Evolutionary conservation across 148 eudicot species (phyloP).

Genomic region (Chenopodium suecicum): DNA sequence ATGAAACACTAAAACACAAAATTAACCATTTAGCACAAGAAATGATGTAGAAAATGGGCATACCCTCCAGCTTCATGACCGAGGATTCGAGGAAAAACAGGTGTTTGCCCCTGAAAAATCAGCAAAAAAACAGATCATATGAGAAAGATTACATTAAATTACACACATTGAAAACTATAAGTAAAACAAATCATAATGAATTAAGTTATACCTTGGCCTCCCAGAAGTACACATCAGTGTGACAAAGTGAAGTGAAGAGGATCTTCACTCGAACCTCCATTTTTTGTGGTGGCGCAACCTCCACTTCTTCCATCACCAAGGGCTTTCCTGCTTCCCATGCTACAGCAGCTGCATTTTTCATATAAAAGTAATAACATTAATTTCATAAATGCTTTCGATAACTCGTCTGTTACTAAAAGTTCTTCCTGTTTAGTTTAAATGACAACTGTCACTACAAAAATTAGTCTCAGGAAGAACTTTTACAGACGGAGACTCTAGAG

Average conservation of each 20-base stretch:
- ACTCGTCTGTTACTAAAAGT: too few species aligned
- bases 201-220: slow-evolving; percentile 56
- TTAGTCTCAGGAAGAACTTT: too few species aligned
- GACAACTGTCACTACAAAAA: too few species aligned
- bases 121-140: background rate
- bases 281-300: slow-evolving; percentile 79
- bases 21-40: too few species aligned
- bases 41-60: too few species aligned
- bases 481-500: too few species aligned
- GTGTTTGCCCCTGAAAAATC: slow-evolving; percentile 47
- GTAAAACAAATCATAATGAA: background rate
- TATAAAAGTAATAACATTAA: background rate
- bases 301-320: slow-evolving; percentile 66
- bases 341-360: slow-evolving; percentile 58
- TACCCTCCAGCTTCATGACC: slow-evolving; percentile 74
- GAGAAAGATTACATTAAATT: background rate
- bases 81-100: slow-evolving; percentile 58
- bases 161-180: background rate
- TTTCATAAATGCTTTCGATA: background rate
- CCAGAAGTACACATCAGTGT: slow-evolving; percentile 84
- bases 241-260: slow-evolving; percentile 74
- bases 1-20: background rate
- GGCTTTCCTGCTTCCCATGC: slow-evolving; percentile 95
- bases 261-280: slow-evolving; percentile 74
- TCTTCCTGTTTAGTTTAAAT: too few species aligned